These are phyloP conservation scores for Fistulifera solaris DNA, from an alignment of 108 stramenopile species.

Conservation along the genomic window DNA sequence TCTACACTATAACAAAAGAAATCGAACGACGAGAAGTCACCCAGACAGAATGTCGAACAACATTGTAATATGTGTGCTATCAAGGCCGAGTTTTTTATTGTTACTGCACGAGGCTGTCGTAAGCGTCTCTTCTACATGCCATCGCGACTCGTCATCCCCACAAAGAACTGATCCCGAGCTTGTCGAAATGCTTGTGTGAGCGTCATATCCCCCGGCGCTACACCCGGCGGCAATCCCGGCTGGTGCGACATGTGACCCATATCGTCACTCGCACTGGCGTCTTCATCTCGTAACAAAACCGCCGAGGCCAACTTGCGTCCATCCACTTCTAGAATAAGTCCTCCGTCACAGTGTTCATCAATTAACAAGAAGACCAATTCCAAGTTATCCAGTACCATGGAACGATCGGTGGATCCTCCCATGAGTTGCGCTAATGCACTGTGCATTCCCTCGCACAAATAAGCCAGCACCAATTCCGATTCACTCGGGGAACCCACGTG, in stretches of 20 bases:
- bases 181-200: slow-evolving; percentile 76
- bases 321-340: slow-evolving; percentile 76
- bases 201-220: slow-evolving; percentile 72
- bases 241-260: slow-evolving; percentile 9
- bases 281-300: slow-evolving; percentile 69
- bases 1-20: too few relatives aligned
- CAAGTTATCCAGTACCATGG: slow-evolving; percentile 82
- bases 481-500: slow-evolving; percentile 73
- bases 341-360: slow-evolving; percentile 85
- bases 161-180: slow-evolving; percentile 69
- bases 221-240: slow-evolving; percentile 26
- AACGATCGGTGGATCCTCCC: slow-evolving; percentile 73
- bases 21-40: too few relatives aligned
- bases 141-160: slow-evolving; percentile 27
- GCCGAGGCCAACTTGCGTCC: slow-evolving; percentile 60
- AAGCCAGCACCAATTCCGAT: slow-evolving; percentile 67
- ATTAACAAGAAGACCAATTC: slow-evolving; percentile 81
- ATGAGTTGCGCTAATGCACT: slow-evolving; percentile 69
- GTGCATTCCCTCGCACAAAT: slow-evolving; percentile 82
- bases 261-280: slow-evolving; percentile 15
- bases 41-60: too few relatives aligned
- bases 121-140: slow-evolving; percentile 20
- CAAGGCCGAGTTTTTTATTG: too few relatives aligned
- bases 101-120: too few relatives aligned
- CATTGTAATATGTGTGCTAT: too few relatives aligned